phyloP scores from a whole-genome alignment of 305 asterid genomes.

The Petunia hybrid region DNA sequence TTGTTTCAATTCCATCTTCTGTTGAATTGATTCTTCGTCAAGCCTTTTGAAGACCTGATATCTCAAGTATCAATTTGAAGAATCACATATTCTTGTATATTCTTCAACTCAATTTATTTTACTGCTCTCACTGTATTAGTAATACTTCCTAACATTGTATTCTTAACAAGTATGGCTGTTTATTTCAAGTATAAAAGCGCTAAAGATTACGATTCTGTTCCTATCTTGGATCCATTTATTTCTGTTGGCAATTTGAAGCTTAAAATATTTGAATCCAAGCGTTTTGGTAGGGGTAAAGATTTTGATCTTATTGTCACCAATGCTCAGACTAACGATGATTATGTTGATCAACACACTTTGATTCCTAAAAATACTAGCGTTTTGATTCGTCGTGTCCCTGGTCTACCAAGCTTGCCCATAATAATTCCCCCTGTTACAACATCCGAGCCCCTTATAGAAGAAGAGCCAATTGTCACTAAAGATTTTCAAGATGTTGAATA shows the following conservation, averaged over 20 bases:
- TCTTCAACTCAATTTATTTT: too few relatives aligned
- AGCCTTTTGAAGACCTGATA: too few relatives aligned
- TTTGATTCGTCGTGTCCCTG: conserved; percentile 95
- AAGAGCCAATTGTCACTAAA: conserved; percentile 59
- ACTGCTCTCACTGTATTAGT: too few relatives aligned
- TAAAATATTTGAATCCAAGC: conserved; percentile 96
- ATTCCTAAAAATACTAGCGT: conserved; percentile 94
- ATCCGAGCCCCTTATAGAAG: conserved; percentile 59
- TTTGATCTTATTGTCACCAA: conserved; percentile 97
- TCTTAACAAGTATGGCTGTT: conserved; percentile 68
- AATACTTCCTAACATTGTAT: too few relatives aligned
- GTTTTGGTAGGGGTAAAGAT: conserved; percentile 93
- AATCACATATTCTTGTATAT: too few relatives aligned
- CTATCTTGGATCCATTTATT: conserved; percentile 81
- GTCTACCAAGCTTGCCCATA: conserved; percentile 84
- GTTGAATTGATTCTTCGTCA: too few relatives aligned
- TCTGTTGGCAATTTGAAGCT: conserved; percentile 91
- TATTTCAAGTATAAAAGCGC: conserved; percentile 97
- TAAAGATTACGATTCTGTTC: conserved; percentile 82
- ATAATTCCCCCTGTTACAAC: conserved; percentile 76
- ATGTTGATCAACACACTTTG: conserved; percentile 78
- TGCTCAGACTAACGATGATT: conserved; percentile 97
- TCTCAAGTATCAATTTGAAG: too few relatives aligned
- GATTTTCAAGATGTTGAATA: conserved; percentile 65
- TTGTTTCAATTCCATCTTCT: too few relatives aligned